These are phyloP conservation scores for Aspergillus avenaceus DNA, from an alignment of 495 filamentous ascomycete species.

Conservation along the genomic window DNA sequence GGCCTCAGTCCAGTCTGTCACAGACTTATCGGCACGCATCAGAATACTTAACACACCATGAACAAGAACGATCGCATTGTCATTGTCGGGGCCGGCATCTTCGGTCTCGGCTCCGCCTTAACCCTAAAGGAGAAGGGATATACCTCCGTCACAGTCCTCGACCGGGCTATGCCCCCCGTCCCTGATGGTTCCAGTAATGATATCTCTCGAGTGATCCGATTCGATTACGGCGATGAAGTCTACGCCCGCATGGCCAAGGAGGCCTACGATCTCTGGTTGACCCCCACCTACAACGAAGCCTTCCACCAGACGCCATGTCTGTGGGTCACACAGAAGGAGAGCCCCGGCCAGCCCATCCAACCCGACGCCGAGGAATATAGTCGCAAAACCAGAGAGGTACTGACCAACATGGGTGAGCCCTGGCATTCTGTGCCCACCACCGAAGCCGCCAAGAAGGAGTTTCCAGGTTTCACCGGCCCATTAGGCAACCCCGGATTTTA, in stretches of 20 bases:
- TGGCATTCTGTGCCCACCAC: constrained; percentile 31
- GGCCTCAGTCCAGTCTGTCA: not conserved
- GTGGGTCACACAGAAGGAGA: constrained; percentile 24
- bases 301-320: constrained; percentile 30
- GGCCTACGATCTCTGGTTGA: constrained; percentile 65
- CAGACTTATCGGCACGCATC: not conserved
- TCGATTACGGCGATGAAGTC: constrained; percentile 66
- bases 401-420: constrained; percentile 33
- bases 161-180: constrained; percentile 54
- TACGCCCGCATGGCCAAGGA: constrained; percentile 62
- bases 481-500: constrained; percentile 48
- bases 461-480: constrained; percentile 39
- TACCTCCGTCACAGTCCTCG: constrained; percentile 59
- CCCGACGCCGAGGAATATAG: constrained; percentile 34
- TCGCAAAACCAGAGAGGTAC: constrained; percentile 31
- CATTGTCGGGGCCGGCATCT: constrained; percentile 68
- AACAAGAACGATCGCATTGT: constrained; percentile 44
- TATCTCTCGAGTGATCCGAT: constrained; percentile 65
- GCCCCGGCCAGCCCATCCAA: constrained; percentile 36
- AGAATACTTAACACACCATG: constrained; percentile 10
- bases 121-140: constrained; percentile 49
- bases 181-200: constrained; percentile 61
- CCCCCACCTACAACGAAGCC: constrained; percentile 25
- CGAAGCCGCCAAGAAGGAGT: constrained; percentile 33
- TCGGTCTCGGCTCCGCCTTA: constrained; percentile 61